phyloP scores from a whole-genome alignment of 1,284 basidiomycete genomes.

The Malassezia equina region DNA sequence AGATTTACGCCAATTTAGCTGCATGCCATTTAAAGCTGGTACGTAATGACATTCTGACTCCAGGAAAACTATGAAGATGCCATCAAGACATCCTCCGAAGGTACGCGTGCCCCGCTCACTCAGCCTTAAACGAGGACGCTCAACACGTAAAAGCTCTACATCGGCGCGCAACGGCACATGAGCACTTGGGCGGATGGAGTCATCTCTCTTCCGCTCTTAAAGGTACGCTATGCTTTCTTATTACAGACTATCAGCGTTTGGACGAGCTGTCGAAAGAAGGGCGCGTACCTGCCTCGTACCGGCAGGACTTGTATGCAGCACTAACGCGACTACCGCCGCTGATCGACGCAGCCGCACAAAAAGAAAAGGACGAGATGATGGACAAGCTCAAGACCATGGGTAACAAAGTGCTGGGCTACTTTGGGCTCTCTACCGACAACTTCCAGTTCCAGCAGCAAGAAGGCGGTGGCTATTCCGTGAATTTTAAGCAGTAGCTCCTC shows the following conservation, averaged over 20 bases:
- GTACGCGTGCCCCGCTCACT: neutral
- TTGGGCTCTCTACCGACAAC: constrained; percentile 49
- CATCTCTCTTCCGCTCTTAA: constrained; percentile 69
- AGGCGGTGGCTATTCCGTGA: constrained; percentile 78
- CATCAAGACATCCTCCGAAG: constrained; percentile 62
- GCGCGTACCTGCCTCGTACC: constrained; percentile 1
- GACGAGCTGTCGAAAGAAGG: constrained; percentile 9
- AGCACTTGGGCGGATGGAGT: constrained; percentile 68
- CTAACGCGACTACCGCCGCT: neutral
- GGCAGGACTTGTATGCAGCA: constrained; percentile 1
- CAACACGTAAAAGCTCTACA: constrained; percentile 75
- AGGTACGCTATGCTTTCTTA: neutral
- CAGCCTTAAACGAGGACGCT: constrained; percentile 65
- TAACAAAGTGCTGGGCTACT: constrained; percentile 62
- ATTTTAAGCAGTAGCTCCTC: constrained; percentile 53
- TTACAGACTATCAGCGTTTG: constrained; percentile 6
- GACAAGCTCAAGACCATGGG: constrained; percentile 84
- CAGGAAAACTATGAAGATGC: constrained; percentile 54
- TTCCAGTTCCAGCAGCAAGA: constrained; percentile 84
- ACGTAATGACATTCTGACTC: neutral
- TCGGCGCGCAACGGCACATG: constrained; percentile 76
- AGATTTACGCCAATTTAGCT: constrained; percentile 64
- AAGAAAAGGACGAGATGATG: constrained; percentile 82
- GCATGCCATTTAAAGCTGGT: constrained; percentile 64
- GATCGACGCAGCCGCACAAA: neutral